Evolutionary conservation across 169 alveolate species (phyloP).

Genomic region (Blepharisma undulans): DNA sequence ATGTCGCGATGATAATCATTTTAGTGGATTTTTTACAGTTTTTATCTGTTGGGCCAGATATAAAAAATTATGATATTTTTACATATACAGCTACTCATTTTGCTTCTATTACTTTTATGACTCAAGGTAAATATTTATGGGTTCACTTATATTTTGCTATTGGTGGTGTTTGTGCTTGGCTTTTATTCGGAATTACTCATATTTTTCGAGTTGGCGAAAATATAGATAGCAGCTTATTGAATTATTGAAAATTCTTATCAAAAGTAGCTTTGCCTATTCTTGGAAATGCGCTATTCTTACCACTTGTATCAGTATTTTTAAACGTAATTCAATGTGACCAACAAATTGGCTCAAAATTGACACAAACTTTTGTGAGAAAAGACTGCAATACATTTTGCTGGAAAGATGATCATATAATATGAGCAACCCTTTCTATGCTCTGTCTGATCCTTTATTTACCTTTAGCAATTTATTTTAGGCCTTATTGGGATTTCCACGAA

Average conservation of each 20-base stretch:
- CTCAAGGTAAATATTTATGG: too few relatives aligned
- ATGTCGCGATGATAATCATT: neutral
- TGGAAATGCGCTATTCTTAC: neutral
- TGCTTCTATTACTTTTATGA: too few relatives aligned
- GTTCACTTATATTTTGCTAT: too few relatives aligned
- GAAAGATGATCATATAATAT: neutral
- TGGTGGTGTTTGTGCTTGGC: too few relatives aligned
- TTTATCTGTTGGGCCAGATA: slow-evolving; percentile 1
- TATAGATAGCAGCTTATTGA: too few relatives aligned
- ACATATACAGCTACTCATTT: too few relatives aligned
- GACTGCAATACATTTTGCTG: neutral
- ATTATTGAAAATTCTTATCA: too few relatives aligned
- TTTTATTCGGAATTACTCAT: too few relatives aligned
- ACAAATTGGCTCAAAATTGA: neutral
- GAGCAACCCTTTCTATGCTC: neutral
- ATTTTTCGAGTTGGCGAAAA: too few relatives aligned
- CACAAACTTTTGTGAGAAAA: neutral
- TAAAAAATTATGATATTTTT: too few relatives aligned
- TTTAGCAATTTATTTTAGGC: neutral
- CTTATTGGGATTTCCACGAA: neutral
- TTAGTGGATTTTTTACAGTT: slow-evolving; percentile 9
- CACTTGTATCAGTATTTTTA: neutral
- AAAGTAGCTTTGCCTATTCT: neutral
- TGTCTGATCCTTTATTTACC: neutral
- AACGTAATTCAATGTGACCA: neutral